Conservation (phyloP, 164 flowering plant genomes). For the Nelumbo lutea region DNA sequence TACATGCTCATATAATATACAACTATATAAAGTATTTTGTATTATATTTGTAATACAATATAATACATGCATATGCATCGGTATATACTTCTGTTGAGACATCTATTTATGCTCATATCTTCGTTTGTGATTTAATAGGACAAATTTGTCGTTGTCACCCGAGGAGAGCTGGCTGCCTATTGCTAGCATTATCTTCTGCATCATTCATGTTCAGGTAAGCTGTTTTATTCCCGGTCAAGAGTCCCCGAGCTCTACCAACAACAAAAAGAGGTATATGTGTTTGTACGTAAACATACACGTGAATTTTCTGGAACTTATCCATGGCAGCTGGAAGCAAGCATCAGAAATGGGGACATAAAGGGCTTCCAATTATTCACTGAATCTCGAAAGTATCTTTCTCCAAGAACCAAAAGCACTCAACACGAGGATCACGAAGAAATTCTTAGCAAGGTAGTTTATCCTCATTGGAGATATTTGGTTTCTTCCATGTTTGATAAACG, state of each 20-base stretch:
- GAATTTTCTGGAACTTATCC: background rate
- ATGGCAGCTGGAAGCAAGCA: constrained; percentile 82
- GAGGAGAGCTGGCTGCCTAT: constrained; percentile 96
- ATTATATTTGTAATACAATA: no score
- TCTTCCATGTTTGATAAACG: background rate
- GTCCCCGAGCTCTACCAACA: no score
- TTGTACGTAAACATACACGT: background rate
- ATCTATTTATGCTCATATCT: background rate
- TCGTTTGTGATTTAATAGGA: constrained; percentile 32
- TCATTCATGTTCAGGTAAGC: constrained; percentile 76
- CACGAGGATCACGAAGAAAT: constrained; percentile 15
- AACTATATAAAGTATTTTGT: no score
- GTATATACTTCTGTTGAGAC: background rate
- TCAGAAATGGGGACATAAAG: constrained; percentile 70
- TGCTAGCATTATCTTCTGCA: constrained; percentile 82
- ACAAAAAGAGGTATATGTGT: no score
- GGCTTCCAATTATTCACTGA: constrained; percentile 50
- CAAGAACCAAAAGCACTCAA: constrained; percentile 18
- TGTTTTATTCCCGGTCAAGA: background rate
- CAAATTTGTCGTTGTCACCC: constrained; percentile 79
- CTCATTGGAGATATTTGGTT: background rate
- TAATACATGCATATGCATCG: no score
- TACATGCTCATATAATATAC: no score
- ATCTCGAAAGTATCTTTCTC: constrained; percentile 27
- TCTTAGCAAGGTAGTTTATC: constrained; percentile 30